Percentiles rank a stretch among this genome's conserved stretches.
Conservation (phyloP, 2,329 filamentous ascomycete genomes). For the Didymellaceae sp. region DNA sequence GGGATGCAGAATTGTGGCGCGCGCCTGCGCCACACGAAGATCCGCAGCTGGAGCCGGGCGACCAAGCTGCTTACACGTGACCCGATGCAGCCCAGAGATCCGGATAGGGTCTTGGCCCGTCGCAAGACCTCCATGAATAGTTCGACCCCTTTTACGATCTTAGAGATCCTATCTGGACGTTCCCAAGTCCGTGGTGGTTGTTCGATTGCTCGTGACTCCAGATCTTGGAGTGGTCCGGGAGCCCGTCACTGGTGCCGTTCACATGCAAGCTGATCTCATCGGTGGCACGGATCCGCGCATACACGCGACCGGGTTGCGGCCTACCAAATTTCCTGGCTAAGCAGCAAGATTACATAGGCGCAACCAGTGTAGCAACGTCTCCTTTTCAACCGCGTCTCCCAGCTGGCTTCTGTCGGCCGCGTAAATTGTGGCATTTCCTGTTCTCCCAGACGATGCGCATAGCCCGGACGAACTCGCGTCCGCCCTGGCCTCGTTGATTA, state of each 20-base stretch:
- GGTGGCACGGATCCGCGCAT: constrained; percentile 24
- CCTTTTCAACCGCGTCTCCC: constrained; percentile 21
- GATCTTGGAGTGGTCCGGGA: no score
- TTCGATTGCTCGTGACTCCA: neutral
- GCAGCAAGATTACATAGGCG: constrained; percentile 24
- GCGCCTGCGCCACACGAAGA: constrained; percentile 10
- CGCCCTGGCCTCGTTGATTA: constrained; percentile 22
- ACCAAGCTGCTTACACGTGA: neutral
- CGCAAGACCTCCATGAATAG: no score
- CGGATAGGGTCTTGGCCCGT: no score
- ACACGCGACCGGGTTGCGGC: constrained; percentile 26
- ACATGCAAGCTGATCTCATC: constrained; percentile 32
- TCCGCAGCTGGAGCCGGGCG: neutral
- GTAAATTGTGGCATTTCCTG: constrained; percentile 44
- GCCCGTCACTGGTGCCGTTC: no score
- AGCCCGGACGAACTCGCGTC: constrained; percentile 45
- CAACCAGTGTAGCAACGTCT: constrained; percentile 14
- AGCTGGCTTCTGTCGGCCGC: constrained; percentile 35
- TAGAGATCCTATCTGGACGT: no score
- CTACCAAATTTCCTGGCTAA: constrained; percentile 30
- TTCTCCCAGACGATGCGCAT: constrained; percentile 41
- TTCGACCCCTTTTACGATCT: no score
- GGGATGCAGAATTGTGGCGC: constrained; percentile 13
- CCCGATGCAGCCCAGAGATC: no score
- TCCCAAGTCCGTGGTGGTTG: no score